Percentiles rank a stretch among this genome's conserved stretches.
phyloP scores from a whole-genome alignment of 495 filamentous ascomycete genomes.

The Parathielavia appendiculata region DNA sequence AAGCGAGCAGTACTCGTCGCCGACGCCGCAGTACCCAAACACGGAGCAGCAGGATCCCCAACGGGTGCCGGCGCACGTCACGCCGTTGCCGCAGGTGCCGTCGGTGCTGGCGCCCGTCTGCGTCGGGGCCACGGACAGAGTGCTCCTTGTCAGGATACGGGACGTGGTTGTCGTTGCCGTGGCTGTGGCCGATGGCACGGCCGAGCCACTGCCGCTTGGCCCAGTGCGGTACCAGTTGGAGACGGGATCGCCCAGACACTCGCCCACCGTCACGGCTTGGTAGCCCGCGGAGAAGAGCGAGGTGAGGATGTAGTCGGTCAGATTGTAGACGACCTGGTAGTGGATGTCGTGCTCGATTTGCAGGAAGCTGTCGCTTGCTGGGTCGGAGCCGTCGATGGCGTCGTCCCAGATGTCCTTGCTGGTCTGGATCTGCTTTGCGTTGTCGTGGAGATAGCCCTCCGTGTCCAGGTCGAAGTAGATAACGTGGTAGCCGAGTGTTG shows the following conservation, averaged over 20 bases:
- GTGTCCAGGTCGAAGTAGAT: constrained; percentile 76
- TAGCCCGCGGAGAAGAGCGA: constrained; percentile 55
- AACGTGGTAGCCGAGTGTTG: constrained; percentile 67
- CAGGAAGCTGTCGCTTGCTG: constrained; percentile 49
- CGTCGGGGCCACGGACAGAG: constrained; percentile 8
- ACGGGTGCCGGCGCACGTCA: constrained; percentile 39
- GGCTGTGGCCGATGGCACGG: not conserved
- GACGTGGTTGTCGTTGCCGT: not conserved
- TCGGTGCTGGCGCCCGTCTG: constrained; percentile 22
- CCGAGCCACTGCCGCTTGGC: constrained; percentile 14
- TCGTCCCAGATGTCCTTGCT: constrained; percentile 69
- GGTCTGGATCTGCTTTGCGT: constrained; percentile 54
- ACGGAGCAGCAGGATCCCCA: constrained; percentile 42
- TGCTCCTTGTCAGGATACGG: constrained; percentile 9
- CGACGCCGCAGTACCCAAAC: constrained; percentile 36
- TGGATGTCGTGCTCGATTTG: constrained; percentile 78
- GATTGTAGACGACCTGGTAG: constrained; percentile 66
- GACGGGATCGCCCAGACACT: constrained; percentile 65
- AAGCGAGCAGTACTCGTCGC: constrained; percentile 33
- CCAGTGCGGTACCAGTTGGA: constrained; percentile 64
- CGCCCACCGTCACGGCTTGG: constrained; percentile 62
- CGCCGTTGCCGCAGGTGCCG: constrained; percentile 40
- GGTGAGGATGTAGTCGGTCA: constrained; percentile 69
- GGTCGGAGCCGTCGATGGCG: constrained; percentile 46
- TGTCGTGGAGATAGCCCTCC: constrained; percentile 65